Evolutionary conservation across 176 grass and related monocot species (phyloP).

Genomic region (Phoenix dactylifera): DNA sequence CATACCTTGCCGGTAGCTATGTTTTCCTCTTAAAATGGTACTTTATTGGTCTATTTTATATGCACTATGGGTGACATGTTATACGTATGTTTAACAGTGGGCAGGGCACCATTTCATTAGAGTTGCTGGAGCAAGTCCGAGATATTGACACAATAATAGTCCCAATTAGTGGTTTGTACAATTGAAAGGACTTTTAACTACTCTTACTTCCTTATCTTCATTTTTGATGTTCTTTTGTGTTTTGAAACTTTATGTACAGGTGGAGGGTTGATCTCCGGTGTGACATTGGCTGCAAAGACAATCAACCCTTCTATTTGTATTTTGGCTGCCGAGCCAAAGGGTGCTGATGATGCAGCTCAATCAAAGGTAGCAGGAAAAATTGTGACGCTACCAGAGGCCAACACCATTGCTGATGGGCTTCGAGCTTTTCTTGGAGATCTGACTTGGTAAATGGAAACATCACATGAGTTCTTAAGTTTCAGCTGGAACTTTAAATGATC

Average conservation of each 20-base stretch:
- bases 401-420: conserved; percentile 86
- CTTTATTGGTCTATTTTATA: no score
- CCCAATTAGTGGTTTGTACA: conserved; percentile 73
- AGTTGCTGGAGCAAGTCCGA: conserved; percentile 74
- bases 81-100: conserved; percentile 47
- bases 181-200: not conserved
- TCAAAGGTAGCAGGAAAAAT: conserved; percentile 77
- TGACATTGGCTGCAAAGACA: conserved; percentile 76
- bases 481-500: no score
- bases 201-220: not conserved
- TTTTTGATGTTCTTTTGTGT: not conserved
- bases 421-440: conserved; percentile 86
- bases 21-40: no score
- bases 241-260: conserved; percentile 30
- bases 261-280: conserved; percentile 86
- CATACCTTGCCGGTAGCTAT: no score
- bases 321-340: conserved; percentile 82
- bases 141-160: conserved; percentile 68
- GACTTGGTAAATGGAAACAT: conserved; percentile 49
- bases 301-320: conserved; percentile 77
- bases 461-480: no score
- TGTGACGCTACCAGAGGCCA: conserved; percentile 50
- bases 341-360: conserved; percentile 77
- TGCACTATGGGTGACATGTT: no score
- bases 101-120: conserved; percentile 80